Percentiles rank a stretch among this genome's conserved stretches.
These are phyloP conservation scores for Elsinoe australis DNA, from an alignment of 2,329 filamentous ascomycete genomes.

Conservation along the genomic window DNA sequence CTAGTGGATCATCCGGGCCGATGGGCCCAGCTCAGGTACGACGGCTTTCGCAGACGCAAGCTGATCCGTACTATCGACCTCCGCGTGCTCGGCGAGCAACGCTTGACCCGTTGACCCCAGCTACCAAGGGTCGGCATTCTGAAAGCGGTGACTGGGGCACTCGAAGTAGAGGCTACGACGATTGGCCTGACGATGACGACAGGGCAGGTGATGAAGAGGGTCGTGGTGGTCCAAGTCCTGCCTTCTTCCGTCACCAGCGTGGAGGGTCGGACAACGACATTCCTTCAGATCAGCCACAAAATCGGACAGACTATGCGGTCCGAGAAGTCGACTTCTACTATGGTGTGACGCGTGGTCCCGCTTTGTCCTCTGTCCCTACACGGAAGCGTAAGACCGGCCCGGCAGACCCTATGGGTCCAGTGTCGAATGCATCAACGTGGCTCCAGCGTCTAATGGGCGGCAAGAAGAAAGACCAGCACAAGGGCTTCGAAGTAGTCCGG, in stretches of 20 bases:
- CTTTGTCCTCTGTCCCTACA: conserved; percentile 64
- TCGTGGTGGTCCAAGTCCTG: conserved; percentile 34
- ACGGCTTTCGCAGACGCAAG: conserved; percentile 23
- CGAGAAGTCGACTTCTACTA: conserved; percentile 98
- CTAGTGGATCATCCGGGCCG: background rate
- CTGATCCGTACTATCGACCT: conserved; percentile 82
- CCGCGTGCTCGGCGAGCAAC: conserved; percentile 64
- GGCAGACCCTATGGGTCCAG: conserved; percentile 85
- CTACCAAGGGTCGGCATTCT: conserved; percentile 35
- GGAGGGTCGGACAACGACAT: conserved; percentile 49
- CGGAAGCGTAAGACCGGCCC: conserved; percentile 87
- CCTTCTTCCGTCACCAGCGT: conserved; percentile 43
- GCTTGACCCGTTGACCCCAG: conserved; percentile 41
- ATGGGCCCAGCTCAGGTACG: conserved; percentile 29
- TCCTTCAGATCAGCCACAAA: conserved; percentile 40
- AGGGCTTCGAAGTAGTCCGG: conserved; percentile 93
- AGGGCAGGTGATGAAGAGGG: conserved; percentile 27
- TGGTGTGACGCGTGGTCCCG: conserved; percentile 70
- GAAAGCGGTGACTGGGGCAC: conserved; percentile 41
- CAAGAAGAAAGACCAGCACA: conserved; percentile 88
- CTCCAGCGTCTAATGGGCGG: conserved; percentile 70
- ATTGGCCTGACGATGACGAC: conserved; percentile 34
- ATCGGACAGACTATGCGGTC: conserved; percentile 77
- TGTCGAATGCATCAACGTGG: conserved; percentile 85
- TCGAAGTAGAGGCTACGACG: conserved; percentile 37